A percentile compares a stretch with the other conserved stretches of the same genome.
Evolutionary conservation across 345 rosid species (phyloP).

Genomic region (Viola odorata): DNA sequence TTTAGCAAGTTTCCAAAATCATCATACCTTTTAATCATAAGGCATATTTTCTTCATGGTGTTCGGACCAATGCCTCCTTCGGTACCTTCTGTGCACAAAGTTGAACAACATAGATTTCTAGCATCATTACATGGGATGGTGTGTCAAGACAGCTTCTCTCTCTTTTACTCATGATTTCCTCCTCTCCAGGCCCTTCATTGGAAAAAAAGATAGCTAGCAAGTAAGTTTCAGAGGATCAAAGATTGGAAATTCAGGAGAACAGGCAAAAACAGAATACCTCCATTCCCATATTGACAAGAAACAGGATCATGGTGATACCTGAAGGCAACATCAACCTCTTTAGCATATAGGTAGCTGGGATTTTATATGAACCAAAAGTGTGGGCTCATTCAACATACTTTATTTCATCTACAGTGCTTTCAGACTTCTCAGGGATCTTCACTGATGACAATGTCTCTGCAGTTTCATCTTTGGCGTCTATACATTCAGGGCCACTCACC

Average conservation of each 20-base stretch:
- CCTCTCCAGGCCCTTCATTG: slow-evolving; percentile 16
- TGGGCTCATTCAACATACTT: slow-evolving; percentile 33
- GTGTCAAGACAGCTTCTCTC: slow-evolving; percentile 9
- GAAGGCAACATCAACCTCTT: slow-evolving; percentile 12
- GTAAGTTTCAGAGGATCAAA: slow-evolving; percentile 3
- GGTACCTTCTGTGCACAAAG: slow-evolving; percentile 31
- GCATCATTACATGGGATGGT: slow-evolving; percentile 37
- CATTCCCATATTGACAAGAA: slow-evolving; percentile 12
- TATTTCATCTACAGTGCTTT: slow-evolving; percentile 25
- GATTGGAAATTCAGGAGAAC: not conserved
- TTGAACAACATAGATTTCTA: slow-evolving; percentile 43
- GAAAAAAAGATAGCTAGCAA: not conserved
- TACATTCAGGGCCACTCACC: slow-evolving; percentile 14
- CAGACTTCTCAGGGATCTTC: slow-evolving; percentile 32
- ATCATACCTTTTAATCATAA: too few relatives aligned
- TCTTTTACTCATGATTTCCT: slow-evolving; percentile 18
- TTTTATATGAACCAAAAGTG: not conserved
- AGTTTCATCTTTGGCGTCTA: slow-evolving; percentile 22
- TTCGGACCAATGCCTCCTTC: slow-evolving; percentile 1
- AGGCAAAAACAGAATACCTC: slow-evolving; percentile 19
- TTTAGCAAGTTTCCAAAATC: too few relatives aligned
- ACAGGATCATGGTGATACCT: slow-evolving; percentile 23
- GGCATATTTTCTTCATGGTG: slow-evolving; percentile 11
- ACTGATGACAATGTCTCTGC: slow-evolving; percentile 33
- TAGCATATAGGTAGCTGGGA: not conserved